Conservation (phyloP, 139 green algal species). For the Coelastrella sp. region DNA sequence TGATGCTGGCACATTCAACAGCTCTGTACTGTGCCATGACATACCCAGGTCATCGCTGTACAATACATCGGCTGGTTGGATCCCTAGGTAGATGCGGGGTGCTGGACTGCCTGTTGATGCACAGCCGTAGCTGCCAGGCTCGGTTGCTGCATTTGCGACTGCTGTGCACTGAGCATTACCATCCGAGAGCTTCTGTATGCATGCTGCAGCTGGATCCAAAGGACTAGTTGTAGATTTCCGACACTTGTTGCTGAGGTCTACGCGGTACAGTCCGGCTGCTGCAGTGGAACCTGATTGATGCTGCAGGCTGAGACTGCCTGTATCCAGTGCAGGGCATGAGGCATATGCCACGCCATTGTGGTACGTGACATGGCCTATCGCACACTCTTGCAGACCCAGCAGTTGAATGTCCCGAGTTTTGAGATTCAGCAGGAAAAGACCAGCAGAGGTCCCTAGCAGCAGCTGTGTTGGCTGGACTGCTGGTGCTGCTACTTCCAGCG, state of each 20-base stretch:
- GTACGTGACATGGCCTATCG: slow-evolving; percentile 1
- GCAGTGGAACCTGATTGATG: background rate
- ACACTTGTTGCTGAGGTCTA: slow-evolving; percentile 4
- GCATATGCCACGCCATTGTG: background rate
- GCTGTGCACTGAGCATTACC: slow-evolving; percentile 17
- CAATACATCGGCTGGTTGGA: slow-evolving; percentile 19
- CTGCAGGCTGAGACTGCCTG: background rate
- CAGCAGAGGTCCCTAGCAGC: slow-evolving; percentile 37
- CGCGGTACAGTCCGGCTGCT: slow-evolving; percentile 28
- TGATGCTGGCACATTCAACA: background rate
- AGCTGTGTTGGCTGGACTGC: slow-evolving; percentile 12
- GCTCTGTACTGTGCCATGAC: background rate
- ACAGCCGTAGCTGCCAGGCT: background rate
- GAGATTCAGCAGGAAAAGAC: slow-evolving; percentile 28
- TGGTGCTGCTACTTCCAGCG: background rate
- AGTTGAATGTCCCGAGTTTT: background rate
- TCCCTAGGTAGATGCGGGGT: slow-evolving; percentile 19
- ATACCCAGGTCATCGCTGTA: slow-evolving; percentile 3
- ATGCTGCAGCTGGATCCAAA: background rate
- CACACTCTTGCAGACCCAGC: background rate
- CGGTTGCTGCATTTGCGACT: background rate
- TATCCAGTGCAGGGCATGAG: background rate
- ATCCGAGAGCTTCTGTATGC: slow-evolving; percentile 18
- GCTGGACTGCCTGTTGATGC: background rate
- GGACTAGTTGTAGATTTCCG: background rate